Base-by-base conservation (phyloP, 2,329 filamentous ascomycete species). In the Lasiodiplodia theobromae region DNA sequence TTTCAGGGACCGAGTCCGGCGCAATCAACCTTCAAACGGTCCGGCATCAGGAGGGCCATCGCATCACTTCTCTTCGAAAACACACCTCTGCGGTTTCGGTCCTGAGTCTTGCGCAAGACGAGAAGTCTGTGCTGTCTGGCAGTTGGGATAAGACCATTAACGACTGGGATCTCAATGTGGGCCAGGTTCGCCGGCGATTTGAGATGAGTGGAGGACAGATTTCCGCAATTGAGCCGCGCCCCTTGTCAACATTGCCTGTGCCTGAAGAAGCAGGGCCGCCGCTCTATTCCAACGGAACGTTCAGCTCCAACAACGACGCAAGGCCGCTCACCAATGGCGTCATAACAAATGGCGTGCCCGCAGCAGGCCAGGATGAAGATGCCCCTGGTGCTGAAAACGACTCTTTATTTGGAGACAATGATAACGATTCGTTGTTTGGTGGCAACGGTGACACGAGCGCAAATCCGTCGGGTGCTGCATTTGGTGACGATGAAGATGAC, bases 141-240 rank as follows among this genome's bases (percentile, higher is more conserved):
- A 95, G 94, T 77, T 99, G 96, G 96, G 96, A 99, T 79, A 98
- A 97, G 81, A 92, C 88, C 21, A 90, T 98, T 0, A 87, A 94
- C 66, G 94, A 98, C 77, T 99, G 96, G 96, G 96, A 98, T 78
- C 80, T 99, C 31, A 93, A 98, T 74, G 96, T 89, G 1, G 96
- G 96, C 0, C 86, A 91, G 73, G 85, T 91, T 7, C 90, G 89
- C 71, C 88, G 94, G 12, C 86, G 87, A 4, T 99, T 96, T 75
- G 89, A 91, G 57, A 91, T 91, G 2, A 92, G 86, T 66, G 92
- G 90, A 16, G 86, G 92, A 6, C 96, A 99, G 77, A 94, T 98
- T 69, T 96, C 93, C 2, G 89, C 93, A 2, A 89, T 99, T 51
- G 94, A 98, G 79, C 87, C 93, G 68, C 87, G 96, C 3, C 95